Base-by-base conservation (phyloP, 805 yeast genomes). In the Nakazawaea laoshanensis region DNA sequence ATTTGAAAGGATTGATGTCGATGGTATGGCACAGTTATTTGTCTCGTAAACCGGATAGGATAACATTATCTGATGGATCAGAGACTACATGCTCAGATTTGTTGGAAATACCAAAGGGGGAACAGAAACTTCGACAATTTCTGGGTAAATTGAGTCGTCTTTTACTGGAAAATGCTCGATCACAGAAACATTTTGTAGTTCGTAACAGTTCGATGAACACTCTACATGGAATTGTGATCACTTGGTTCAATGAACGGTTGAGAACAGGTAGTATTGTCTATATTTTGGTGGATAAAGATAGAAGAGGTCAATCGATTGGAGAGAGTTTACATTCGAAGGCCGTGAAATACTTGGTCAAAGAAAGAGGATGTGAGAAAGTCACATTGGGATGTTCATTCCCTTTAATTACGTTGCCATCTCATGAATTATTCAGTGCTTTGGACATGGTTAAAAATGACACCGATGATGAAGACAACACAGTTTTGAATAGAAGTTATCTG, bases 141-240 rank as follows among this genome's bases (percentile, higher is more conserved):
- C 43, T 33, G 32, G 36, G 24, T 2, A 42, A 42, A 23, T 18
- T 52, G 2, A 41, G 38, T 14, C 41, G 41, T 7, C 33, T 49
- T 21, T 38, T 49, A 31, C 28, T 31, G 15, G 44, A 41, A 3
- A 35, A 52, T 7, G 31, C 47, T 7, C 52, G 52, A 10, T 40
- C 44, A 1, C 69, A 63, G 34, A 63, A 58, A 36, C 69, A 70
- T 47, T 74, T 74, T 50, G 69, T 74, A 24, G 73, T 74, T 19
- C 53, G 77, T 35, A 74, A 75, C 48, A 65, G 78, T 7, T 60
- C 73, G 13, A 58, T 70, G 33, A 70, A 72, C 39, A 61, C 70
- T 12, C 41, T 72, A 8, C 73, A 71, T 43, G 82, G 81, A 4
- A 50, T 74, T 15, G 57, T 70, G 4, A 49, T 68, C 22, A 72